phyloP scores from a whole-genome alignment of 106 monocot species.

The Dendrobium catenatum region DNA sequence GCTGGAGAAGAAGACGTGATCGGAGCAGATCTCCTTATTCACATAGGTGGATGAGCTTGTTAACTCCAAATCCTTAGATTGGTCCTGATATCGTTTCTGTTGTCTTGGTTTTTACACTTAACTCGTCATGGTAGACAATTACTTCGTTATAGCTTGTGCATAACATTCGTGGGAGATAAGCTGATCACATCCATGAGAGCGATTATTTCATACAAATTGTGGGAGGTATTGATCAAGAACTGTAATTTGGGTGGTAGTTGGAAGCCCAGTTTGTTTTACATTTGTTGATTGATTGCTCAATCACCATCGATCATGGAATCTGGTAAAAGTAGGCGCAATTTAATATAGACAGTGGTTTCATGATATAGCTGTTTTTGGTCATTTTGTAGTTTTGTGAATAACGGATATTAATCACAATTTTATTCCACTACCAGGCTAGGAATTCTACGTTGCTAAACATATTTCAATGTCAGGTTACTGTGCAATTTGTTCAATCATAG shows the following conservation, averaged over 20 bases:
- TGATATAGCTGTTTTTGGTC: neutral
- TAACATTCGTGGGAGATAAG: neutral
- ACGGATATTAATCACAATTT: neutral
- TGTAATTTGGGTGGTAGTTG: neutral
- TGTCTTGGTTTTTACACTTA: neutral
- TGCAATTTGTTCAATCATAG: neutral
- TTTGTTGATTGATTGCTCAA: neutral
- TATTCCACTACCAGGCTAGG: neutral
- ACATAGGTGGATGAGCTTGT: constrained; percentile 68
- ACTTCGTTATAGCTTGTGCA: neutral
- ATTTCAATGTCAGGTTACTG: neutral
- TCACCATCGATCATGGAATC: neutral
- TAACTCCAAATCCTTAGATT: constrained; percentile 1
- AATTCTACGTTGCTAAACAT: neutral
- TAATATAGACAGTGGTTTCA: neutral
- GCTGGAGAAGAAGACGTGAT: constrained; percentile 69
- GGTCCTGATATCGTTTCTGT: neutral
- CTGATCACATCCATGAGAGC: neutral
- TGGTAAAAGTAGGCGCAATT: neutral
- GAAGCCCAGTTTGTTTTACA: neutral
- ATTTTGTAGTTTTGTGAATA: neutral
- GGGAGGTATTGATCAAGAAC: neutral
- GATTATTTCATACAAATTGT: neutral
- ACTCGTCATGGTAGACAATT: neutral
- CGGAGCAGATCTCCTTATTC: constrained; percentile 90